These are phyloP conservation scores for Dalbergia cochinchinensis DNA, from an alignment of 306 rosid genomes.

Conservation along the genomic window DNA sequence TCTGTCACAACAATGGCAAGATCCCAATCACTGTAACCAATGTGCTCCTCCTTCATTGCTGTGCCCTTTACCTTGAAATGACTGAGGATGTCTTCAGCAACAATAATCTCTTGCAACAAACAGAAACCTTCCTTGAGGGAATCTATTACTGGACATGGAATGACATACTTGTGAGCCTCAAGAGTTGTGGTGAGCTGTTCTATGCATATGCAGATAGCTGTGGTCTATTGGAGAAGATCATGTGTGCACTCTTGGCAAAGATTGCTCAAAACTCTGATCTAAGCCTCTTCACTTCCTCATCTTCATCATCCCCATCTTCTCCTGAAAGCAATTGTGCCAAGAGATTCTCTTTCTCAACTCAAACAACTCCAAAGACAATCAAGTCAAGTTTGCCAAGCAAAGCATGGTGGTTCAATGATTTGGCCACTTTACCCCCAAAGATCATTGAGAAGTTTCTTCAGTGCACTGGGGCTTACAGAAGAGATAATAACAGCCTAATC, in stretches of 20 bases:
- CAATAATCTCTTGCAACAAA: slow-evolving; percentile 68
- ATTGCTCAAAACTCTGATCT: slow-evolving; percentile 62
- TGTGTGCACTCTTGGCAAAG: slow-evolving; percentile 62
- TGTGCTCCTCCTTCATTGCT: slow-evolving; percentile 65
- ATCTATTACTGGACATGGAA: slow-evolving; percentile 69
- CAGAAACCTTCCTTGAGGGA: slow-evolving; percentile 62
- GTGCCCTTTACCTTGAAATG: slow-evolving; percentile 72
- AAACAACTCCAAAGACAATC: slow-evolving; percentile 55
- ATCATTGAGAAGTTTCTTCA: slow-evolving; percentile 66
- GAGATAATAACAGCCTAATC: slow-evolving; percentile 58
- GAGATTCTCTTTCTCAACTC: slow-evolving; percentile 54
- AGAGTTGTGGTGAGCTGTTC: slow-evolving; percentile 48
- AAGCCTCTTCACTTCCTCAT: slow-evolving; percentile 40
- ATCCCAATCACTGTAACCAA: slow-evolving; percentile 61
- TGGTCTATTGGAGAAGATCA: slow-evolving; percentile 68
- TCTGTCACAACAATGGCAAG: slow-evolving; percentile 69
- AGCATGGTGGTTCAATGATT: slow-evolving; percentile 85
- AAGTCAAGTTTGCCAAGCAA: slow-evolving; percentile 54
- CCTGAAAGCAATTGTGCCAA: slow-evolving; percentile 53
- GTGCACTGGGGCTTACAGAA: slow-evolving; percentile 56
- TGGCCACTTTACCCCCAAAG: slow-evolving; percentile 65
- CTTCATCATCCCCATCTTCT: slow-evolving; percentile 66
- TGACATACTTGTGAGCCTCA: slow-evolving; percentile 61
- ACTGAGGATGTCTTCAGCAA: slow-evolving; percentile 53
- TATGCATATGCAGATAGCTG: slow-evolving; percentile 55